Evolutionary conservation across 1,284 basidiomycete species (phyloP).

Genomic region (Porogramme epimiltina): DNA sequence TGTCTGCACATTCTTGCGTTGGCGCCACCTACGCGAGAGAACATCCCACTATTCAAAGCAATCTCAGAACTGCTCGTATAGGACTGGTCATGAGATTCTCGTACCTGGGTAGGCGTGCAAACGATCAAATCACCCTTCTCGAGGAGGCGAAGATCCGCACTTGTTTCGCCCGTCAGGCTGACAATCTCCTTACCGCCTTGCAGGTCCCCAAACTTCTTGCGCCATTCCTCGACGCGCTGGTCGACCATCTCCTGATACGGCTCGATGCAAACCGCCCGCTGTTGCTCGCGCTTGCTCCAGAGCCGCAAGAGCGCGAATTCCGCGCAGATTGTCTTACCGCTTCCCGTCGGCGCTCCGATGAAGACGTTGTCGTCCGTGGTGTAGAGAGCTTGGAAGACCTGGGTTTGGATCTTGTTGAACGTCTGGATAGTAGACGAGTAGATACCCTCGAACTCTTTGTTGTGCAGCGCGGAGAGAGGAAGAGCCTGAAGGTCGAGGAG

Average conservation of each 20-base stretch:
- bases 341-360: slow-evolving; percentile 94
- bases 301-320: slow-evolving; percentile 93
- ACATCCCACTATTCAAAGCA: slow-evolving; percentile 84
- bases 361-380: slow-evolving; percentile 96
- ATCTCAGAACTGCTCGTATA: slow-evolving; percentile 14
- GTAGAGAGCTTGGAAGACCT: slow-evolving; percentile 97
- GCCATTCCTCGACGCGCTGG: slow-evolving; percentile 88
- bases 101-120: slow-evolving; percentile 85
- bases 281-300: slow-evolving; percentile 85
- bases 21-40: slow-evolving; percentile 94
- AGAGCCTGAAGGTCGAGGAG: slow-evolving; percentile 93
- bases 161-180: slow-evolving; percentile 93
- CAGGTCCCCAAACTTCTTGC: slow-evolving; percentile 77
- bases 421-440: slow-evolving; percentile 78
- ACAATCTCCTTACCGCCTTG: slow-evolving; percentile 93
- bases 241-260: slow-evolving; percentile 98
- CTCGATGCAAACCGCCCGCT: slow-evolving; percentile 94
- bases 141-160: slow-evolving; percentile 86
- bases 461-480: slow-evolving; percentile 89
- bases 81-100: background rate
- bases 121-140: slow-evolving; percentile 93
- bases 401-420: slow-evolving; percentile 99
- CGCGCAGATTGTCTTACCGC: slow-evolving; percentile 96
- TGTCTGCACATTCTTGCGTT: slow-evolving; percentile 94
- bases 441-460: slow-evolving; percentile 86